Percentiles rank a stretch among this genome's conserved stretches.
Conservation (phyloP, 148 eudicot genomes). For the Selenicereus undatus region DNA sequence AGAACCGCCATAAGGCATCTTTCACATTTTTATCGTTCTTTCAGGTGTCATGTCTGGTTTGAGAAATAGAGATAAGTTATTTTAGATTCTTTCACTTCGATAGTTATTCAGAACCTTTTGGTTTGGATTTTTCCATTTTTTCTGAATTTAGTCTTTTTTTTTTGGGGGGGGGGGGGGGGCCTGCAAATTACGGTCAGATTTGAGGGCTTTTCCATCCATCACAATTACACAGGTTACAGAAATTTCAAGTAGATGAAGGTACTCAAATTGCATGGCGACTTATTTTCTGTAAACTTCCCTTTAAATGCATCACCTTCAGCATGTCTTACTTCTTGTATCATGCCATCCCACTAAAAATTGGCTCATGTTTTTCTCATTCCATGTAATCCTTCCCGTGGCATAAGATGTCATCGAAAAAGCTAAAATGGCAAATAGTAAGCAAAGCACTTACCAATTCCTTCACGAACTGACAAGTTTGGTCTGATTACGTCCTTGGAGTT, state of each 20-base stretch:
- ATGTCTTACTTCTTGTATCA: background rate
- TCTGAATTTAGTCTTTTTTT: background rate
- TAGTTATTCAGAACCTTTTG: background rate
- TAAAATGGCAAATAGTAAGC: background rate
- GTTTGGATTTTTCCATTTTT: background rate
- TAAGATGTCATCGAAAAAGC: background rate
- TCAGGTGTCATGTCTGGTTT: background rate
- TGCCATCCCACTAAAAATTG: background rate
- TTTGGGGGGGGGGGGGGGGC: background rate
- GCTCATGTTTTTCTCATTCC: background rate
- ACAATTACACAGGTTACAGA: background rate
- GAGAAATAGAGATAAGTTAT: background rate
- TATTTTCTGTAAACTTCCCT: background rate
- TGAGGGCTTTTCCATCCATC: background rate
- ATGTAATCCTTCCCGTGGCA: background rate
- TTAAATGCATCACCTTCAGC: background rate
- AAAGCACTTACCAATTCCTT: conserved; percentile 56
- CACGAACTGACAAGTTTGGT: conserved; percentile 69
- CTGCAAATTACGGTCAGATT: background rate
- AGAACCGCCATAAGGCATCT: background rate
- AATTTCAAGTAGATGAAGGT: background rate
- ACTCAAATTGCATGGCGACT: background rate
- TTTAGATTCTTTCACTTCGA: background rate
- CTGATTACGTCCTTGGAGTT: conserved; percentile 64
- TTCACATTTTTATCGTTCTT: background rate